Base-by-base conservation (phyloP, 129 eudicot species). In the Calendula officinalis region DNA sequence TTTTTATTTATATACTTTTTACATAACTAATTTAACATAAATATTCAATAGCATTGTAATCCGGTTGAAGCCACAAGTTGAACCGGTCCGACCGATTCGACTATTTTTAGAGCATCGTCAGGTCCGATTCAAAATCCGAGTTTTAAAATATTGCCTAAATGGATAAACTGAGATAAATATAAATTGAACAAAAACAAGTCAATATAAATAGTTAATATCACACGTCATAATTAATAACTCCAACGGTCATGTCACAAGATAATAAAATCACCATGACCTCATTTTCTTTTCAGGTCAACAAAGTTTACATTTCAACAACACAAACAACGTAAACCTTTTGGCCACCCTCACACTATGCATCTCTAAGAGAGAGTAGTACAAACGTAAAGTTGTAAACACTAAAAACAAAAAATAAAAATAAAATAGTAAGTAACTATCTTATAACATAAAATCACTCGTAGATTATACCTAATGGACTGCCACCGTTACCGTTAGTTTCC, bases 281-380 rank as follows among this genome's bases (percentile, higher is more conserved):
- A 32, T 68, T 35, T 15, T 15, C 15, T 11, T 35, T 48, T 5
- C 13, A 14, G n/a, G 16, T 15, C 66, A 65, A 65, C 55, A 65
- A 73, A 13, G 15, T 22, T 64, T 64, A 38, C 67, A 37, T 43
- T 51, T 41, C 47, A 27, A 30, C 7, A n/a, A 11, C 17, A 62
- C 13, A 40, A 9, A 14, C 10, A 48, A 14, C 10, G 36, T 39
- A 46, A 15, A 37, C 4, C 8, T 22, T 58, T 22, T 61, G 47
- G 8, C 56, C 51, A 62, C 80, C 81, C 84, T 77, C 87, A 77
- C 60, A 62, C 35, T 77, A 56, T 67, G 70, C 95, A 83, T 83
- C 87, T 68, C 87, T 75, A 78, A 83, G 83, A 78, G 79, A 75
- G 73, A 64, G 53, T 50, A 49, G 2, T 17, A 57, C 66, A 58